Evolutionary conservation across 2,329 filamentous ascomycete genomes (phyloP).

Genomic region (Stemphylium lycopersici): DNA sequence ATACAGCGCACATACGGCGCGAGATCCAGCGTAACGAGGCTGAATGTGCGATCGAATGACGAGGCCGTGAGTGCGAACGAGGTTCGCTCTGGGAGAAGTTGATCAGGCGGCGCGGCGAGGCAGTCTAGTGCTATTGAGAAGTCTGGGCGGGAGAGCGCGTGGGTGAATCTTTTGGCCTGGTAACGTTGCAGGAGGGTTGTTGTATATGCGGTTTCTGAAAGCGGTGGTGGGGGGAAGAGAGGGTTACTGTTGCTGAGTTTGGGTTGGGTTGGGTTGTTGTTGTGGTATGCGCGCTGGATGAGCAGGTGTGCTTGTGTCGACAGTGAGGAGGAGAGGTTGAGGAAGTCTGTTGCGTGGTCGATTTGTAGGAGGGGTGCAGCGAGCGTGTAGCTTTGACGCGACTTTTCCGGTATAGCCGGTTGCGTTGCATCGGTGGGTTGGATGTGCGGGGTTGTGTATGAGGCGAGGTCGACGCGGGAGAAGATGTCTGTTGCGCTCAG

Average conservation of each 20-base stretch:
- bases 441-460: conserved; percentile 37
- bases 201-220: conserved; percentile 25
- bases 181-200: conserved; percentile 42
- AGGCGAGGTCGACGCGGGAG: conserved; percentile 57
- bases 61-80: conserved; percentile 66
- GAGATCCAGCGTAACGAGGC: conserved; percentile 73
- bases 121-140: conserved; percentile 60
- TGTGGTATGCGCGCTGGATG: conserved; percentile 21
- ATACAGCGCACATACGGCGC: conserved; percentile 92
- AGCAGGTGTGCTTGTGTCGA: conserved; percentile 37
- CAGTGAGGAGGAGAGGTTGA: conserved; percentile 44
- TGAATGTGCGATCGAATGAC: conserved; percentile 75
- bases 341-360: conserved; percentile 55
- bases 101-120: conserved; percentile 50
- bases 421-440: conserved; percentile 67
- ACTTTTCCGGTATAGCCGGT: conserved; percentile 62
- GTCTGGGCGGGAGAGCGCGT: conserved; percentile 41
- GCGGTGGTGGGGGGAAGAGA: background rate
- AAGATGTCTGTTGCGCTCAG: conserved; percentile 72
- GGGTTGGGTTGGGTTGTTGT: too few species aligned
- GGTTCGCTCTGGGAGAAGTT: conserved; percentile 36
- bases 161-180: conserved; percentile 17
- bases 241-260: background rate
- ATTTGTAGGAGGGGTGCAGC: conserved; percentile 61
- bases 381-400: conserved; percentile 61